Evolutionary conservation across 805 yeast species (phyloP).

Genomic region (Yarrowia sp.): DNA sequence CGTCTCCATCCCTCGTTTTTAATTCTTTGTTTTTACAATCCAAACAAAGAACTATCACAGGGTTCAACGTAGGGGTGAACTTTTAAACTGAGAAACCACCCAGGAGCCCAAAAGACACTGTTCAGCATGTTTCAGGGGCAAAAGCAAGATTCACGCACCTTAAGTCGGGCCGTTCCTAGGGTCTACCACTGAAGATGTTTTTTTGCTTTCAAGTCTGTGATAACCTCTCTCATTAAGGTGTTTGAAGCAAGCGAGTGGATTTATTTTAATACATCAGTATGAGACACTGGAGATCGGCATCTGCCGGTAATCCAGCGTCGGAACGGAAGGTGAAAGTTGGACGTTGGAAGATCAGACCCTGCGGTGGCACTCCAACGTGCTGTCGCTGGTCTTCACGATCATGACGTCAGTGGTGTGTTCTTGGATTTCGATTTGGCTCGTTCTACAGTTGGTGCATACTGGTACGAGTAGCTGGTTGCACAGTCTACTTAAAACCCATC

Average conservation of each 20-base stretch:
- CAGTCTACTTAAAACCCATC: no score
- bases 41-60: not conserved
- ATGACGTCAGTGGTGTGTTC: not conserved
- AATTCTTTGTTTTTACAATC: not conserved
- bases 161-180: not conserved
- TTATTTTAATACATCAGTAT: not conserved
- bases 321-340: not conserved
- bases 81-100: not conserved
- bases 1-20: not conserved
- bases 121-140: not conserved
- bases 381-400: not conserved
- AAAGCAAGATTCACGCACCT: not conserved
- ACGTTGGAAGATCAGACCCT: not conserved
- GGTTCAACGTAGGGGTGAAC: constrained; percentile 5
- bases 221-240: not conserved
- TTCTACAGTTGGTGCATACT: no score
- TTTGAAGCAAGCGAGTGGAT: not conserved
- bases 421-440: no score
- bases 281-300: not conserved
- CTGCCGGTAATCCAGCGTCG: not conserved
- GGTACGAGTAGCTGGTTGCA: no score
- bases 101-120: not conserved
- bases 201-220: not conserved
- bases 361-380: no score
- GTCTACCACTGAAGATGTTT: not conserved